These are phyloP conservation scores for Colletotrichum brevisporum DNA, from an alignment of 2,329 filamentous ascomycete genomes.

Conservation along the genomic window DNA sequence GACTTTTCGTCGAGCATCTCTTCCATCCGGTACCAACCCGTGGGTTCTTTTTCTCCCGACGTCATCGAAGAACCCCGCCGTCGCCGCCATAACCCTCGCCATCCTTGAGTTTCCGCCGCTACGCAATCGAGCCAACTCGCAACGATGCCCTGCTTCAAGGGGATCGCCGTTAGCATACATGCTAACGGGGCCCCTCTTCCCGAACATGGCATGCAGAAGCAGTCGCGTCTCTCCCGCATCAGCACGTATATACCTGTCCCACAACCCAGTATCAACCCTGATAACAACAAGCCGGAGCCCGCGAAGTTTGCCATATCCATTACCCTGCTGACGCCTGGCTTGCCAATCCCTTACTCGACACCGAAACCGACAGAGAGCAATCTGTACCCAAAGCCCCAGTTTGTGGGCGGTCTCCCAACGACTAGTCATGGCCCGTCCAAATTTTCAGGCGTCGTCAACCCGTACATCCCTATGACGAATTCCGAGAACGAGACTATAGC, in stretches of 20 bases:
- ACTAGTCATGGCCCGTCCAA: slow-evolving; percentile 62
- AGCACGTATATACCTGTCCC: slow-evolving; percentile 98
- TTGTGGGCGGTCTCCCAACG: slow-evolving; percentile 80
- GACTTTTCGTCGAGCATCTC: neutral
- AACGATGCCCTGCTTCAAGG: slow-evolving; percentile 96
- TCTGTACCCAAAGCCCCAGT: slow-evolving; percentile 84
- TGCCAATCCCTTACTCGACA: slow-evolving; percentile 92
- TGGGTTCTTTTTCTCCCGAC: neutral
- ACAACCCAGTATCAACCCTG: slow-evolving; percentile 76
- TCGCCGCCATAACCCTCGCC: neutral
- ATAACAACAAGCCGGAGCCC: slow-evolving; percentile 85
- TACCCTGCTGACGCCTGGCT: slow-evolving; percentile 89
- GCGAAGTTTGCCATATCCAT: slow-evolving; percentile 99
- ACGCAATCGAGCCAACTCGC: slow-evolving; percentile 26
- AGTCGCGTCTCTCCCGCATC: slow-evolving; percentile 91
- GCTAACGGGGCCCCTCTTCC: slow-evolving; percentile 83
- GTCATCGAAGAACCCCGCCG: neutral
- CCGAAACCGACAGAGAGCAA: slow-evolving; percentile 84
- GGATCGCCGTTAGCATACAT: slow-evolving; percentile 98
- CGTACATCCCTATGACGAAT: slow-evolving; percentile 92
- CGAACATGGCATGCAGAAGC: slow-evolving; percentile 95
- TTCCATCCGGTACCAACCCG: too few relatives aligned
- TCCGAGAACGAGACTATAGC: slow-evolving; percentile 97
- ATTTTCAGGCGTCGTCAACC: slow-evolving; percentile 73
- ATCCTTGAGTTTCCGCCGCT: slow-evolving; percentile 5